Evolutionary conservation across 129 eudicot genomes (phyloP), one percentile per base, ranked within the genome.

Genomic region (Artemisia argyi): DNA sequence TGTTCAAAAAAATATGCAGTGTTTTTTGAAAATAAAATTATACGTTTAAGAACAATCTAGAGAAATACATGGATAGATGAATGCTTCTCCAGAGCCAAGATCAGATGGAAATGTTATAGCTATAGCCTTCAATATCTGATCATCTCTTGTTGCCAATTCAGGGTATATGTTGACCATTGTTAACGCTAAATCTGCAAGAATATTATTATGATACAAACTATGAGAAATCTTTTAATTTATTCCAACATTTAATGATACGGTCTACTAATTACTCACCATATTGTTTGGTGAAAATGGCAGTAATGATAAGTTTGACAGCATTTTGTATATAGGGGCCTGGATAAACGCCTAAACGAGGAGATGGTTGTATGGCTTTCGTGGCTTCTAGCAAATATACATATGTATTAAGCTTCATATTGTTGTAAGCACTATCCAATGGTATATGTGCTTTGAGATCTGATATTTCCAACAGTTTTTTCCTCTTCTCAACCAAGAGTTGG

Each of bases 51-150:
- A n/a, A n/a, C n/a, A n/a, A n/a, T n/a, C n/a, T n/a, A 26, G n/a
- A 24, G 2, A 52, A 7, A 24, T 68, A 68, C 73, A 51, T 68
- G 73, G 73, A 52, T 52, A 68, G 20, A 68, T 68, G 5, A 68
- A 22, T 14, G 73, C 22, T 52, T n/a, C 73, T n/a, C 10, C 9
- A 32, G 24, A 26, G 49, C 35, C 11, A 51, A 68, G 61, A 52
- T 35, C 62, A 28, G 22, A 9, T 68, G 73, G 73, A n/a, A 68
- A 68, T 20, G 61, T 14, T 32, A 32, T 32, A 32, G 39, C 39
- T 32, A 32, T 32, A 4, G 39, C 39, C 39, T 4, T 32, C 39
- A 68, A 32, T 68, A 52, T 28, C 3, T 13, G 1, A 52, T n/a
- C 5, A 11, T 67, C 16, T 7, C 3, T 2, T 6, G 1, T 52